These are phyloP conservation scores for Coffea humblotiana DNA, from an alignment of 305 asterid genomes.

Conservation along the genomic window DNA sequence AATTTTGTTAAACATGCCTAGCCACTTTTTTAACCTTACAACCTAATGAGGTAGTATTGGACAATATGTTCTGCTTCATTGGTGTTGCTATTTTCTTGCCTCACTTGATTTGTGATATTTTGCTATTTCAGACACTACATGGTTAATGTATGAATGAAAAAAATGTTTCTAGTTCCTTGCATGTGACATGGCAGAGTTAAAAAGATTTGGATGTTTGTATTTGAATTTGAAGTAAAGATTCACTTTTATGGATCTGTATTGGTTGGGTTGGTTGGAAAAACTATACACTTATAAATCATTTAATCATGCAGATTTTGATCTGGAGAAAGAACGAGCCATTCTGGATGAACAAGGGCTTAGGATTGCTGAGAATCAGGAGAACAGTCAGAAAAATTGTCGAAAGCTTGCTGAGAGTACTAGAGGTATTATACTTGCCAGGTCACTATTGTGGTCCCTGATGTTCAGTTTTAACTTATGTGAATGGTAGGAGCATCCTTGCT, in stretches of 20 bases:
- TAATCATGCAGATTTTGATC: conserved; percentile 68
- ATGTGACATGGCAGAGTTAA: background rate
- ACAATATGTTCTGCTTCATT: background rate
- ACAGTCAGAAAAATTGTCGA: conserved; percentile 95
- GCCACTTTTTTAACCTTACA: background rate
- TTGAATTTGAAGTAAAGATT: background rate
- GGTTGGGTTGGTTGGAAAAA: conserved; percentile 9
- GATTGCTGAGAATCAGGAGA: conserved; percentile 98
- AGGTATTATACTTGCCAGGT: conserved; percentile 45
- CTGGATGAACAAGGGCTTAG: conserved; percentile 93
- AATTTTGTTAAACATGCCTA: background rate
- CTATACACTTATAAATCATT: background rate
- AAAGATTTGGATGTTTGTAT: background rate
- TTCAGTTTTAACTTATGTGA: background rate
- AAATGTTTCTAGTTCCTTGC: background rate
- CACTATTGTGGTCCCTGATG: background rate
- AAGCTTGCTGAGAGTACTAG: conserved; percentile 99
- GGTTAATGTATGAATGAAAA: background rate
- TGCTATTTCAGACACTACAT: too few species aligned
- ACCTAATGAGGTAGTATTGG: too few species aligned
- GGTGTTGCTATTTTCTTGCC: background rate
- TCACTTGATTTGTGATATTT: background rate
- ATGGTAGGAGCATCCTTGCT: background rate
- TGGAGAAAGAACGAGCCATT: conserved; percentile 82
- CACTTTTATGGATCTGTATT: background rate